phyloP scores from a whole-genome alignment of 163 green algal species.

The Scenedesmus sp. region DNA sequence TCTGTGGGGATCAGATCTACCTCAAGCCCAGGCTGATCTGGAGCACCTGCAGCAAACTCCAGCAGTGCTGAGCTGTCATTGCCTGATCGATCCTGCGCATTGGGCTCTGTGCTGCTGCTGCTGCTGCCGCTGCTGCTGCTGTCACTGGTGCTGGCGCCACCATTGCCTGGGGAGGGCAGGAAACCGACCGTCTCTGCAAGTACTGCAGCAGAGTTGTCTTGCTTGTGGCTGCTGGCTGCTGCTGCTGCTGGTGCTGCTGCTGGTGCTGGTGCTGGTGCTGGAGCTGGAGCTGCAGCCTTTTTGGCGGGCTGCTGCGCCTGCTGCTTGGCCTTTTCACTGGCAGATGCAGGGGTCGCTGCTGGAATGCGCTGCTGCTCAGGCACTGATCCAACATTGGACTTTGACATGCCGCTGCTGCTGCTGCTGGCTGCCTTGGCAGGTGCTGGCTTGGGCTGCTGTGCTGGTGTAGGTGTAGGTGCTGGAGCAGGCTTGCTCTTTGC shows the following conservation, averaged over 20 bases:
- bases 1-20: constrained; percentile 1
- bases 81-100: background rate
- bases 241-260: background rate
- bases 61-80: background rate
- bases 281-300: background rate
- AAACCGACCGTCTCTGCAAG: background rate
- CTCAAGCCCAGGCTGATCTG: background rate
- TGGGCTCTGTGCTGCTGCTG: background rate
- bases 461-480: background rate
- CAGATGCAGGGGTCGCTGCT: background rate
- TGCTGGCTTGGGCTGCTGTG: background rate
- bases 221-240: background rate
- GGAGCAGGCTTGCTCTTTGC: background rate
- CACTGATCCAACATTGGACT: background rate
- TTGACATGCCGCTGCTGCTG: background rate
- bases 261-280: background rate
- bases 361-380: background rate
- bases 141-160: background rate
- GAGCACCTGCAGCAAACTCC: background rate
- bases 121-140: background rate
- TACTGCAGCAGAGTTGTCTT: background rate
- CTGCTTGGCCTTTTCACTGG: background rate
- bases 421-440: background rate
- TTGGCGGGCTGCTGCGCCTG: background rate
- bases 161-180: background rate